Evolutionary conservation across 2,329 filamentous ascomycete species (phyloP).

Genomic region (Fusarium verrucosum): DNA sequence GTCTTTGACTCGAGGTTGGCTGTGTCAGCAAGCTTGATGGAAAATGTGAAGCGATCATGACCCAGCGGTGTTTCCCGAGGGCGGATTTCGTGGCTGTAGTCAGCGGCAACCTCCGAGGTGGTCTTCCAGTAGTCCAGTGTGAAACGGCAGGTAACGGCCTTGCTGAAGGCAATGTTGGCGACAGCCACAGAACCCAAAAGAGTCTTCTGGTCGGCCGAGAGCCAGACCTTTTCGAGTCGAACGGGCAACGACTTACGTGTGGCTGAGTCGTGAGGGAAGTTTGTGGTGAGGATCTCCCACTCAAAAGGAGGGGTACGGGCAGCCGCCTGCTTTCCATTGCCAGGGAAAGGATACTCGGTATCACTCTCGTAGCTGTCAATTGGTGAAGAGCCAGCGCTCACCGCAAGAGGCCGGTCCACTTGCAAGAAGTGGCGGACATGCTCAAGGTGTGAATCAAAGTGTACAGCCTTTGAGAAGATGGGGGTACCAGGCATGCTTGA

Average conservation of each 20-base stretch:
- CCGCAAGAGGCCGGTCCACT: conserved; percentile 92
- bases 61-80: conserved; percentile 71
- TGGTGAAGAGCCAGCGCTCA: conserved; percentile 93
- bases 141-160: conserved; percentile 89
- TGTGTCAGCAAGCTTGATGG: conserved; percentile 89
- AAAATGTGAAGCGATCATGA: conserved; percentile 92
- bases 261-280: conserved; percentile 71
- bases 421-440: conserved; percentile 96
- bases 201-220: conserved; percentile 87
- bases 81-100: conserved; percentile 82
- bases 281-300: conserved; percentile 87
- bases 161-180: conserved; percentile 89
- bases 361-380: conserved; percentile 89
- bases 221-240: conserved; percentile 85
- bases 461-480: conserved; percentile 95
- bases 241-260: conserved; percentile 73
- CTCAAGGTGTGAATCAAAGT: conserved; percentile 96
- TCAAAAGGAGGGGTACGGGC: conserved; percentile 68
- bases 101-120: conserved; percentile 90
- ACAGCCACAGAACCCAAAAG: conserved; percentile 86
- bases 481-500: conserved; percentile 98
- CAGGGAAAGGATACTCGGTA: conserved; percentile 84
- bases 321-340: conserved; percentile 51
- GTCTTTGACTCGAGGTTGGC: conserved; percentile 93
- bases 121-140: conserved; percentile 99